Evolutionary conservation across 192 early-diverging fungal genomes (phyloP).

Genomic region (Phycomyces nitens): DNA sequence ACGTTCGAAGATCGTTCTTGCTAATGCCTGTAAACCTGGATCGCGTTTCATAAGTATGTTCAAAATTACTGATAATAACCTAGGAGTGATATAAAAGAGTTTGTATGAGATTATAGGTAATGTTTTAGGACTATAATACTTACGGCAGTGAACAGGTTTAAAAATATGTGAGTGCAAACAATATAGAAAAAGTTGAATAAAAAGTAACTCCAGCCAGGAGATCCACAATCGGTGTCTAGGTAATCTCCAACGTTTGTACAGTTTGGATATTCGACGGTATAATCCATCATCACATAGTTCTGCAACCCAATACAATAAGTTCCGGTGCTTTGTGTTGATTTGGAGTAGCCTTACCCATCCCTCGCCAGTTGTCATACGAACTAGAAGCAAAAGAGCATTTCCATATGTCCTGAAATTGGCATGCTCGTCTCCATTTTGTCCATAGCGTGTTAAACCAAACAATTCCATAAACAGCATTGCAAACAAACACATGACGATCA

Average conservation of each 20-base stretch:
- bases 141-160: constrained; percentile 58
- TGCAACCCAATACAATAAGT: no score
- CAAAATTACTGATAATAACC: constrained; percentile 37
- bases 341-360: constrained; percentile 32
- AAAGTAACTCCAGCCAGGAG: constrained; percentile 44
- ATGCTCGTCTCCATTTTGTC: constrained; percentile 34
- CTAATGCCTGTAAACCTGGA: constrained; percentile 32
- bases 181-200: constrained; percentile 57
- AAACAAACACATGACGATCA: constrained; percentile 40
- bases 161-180: constrained; percentile 57
- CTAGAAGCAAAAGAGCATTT: constrained; percentile 42
- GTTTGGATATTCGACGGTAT: constrained; percentile 40
- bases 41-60: constrained; percentile 33
- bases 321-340: no score
- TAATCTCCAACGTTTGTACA: constrained; percentile 44
- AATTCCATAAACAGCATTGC: constrained; percentile 55
- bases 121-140: no score
- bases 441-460: constrained; percentile 54
- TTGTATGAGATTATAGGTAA: no score
- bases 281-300: constrained; percentile 57
- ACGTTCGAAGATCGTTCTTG: constrained; percentile 32
- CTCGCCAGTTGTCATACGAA: constrained; percentile 54
- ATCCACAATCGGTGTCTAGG: constrained; percentile 52
- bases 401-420: constrained; percentile 50
- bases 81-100: background rate